Conservation (phyloP, 331 rosid genomes). For the Rosa hybrid region DNA sequence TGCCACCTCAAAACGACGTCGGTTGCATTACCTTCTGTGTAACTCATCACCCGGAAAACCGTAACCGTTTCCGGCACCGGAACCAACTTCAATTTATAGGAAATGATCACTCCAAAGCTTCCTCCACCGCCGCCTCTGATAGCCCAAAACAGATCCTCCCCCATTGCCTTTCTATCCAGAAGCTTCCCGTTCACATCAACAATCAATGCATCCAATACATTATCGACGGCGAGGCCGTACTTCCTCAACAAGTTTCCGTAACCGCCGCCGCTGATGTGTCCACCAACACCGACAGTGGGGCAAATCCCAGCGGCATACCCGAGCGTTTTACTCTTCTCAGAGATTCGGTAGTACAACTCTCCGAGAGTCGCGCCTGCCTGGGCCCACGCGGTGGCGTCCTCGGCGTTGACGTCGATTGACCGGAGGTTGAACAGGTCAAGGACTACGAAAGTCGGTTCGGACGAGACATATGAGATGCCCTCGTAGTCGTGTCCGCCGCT, state of each 20-base stretch:
- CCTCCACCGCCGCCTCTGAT: conserved; percentile 77
- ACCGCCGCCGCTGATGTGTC: conserved; percentile 76
- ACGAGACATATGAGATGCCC: conserved; percentile 53
- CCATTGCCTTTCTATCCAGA: conserved; percentile 50
- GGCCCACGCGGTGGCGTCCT: conserved; percentile 46
- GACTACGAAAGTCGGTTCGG: conserved; percentile 46
- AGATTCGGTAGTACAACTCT: conserved; percentile 54
- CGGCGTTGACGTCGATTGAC: conserved; percentile 35
- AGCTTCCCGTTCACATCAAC: conserved; percentile 56
- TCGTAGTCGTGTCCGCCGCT: conserved; percentile 86
- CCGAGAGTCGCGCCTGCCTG: conserved; percentile 67
- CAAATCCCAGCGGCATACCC: conserved; percentile 65
- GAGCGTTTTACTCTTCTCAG: conserved; percentile 53
- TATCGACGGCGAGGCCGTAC: conserved; percentile 56
- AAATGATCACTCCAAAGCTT: conserved; percentile 66
- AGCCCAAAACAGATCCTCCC: conserved; percentile 78
- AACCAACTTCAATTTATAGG: conserved; percentile 53
- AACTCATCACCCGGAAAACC: conserved; percentile 47
- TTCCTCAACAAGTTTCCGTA: conserved; percentile 67
- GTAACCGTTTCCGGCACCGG: conserved; percentile 58
- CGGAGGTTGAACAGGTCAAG: conserved; percentile 69
- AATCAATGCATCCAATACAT: conserved; percentile 54
- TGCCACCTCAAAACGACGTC: conserved; percentile 65
- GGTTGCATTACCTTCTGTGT: conserved; percentile 47
- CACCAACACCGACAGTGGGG: conserved; percentile 71